A percentile compares a stretch with the other conserved stretches of the same genome.
phyloP scores from a whole-genome alignment of 176 grass and related monocot genomes.

The Hsuehochloa calcarea region DNA sequence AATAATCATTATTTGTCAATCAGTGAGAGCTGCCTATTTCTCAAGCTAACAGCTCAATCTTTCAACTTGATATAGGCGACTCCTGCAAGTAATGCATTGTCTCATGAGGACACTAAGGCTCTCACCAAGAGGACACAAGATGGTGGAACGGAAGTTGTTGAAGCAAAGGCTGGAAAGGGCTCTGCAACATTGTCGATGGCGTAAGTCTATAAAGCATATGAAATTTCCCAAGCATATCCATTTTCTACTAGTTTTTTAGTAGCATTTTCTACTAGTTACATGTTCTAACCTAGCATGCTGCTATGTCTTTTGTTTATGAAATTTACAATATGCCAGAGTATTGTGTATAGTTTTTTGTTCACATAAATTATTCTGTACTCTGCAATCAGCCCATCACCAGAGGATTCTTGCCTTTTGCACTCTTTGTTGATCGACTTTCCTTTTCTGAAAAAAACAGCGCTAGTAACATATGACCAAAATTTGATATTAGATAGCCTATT shows the following conservation, averaged over 20 bases:
- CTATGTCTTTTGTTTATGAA: neutral
- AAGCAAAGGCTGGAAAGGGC: slow-evolving; percentile 96
- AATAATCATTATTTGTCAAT: neutral
- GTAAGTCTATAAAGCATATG: slow-evolving; percentile 51
- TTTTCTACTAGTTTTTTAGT: neutral
- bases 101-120: slow-evolving; percentile 65
- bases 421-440: no score
- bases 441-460: no score
- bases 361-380: neutral
- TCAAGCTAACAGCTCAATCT: neutral
- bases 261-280: neutral
- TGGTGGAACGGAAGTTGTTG: slow-evolving; percentile 94
- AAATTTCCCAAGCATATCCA: neutral
- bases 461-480: neutral
- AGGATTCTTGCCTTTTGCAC: neutral
- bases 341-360: neutral
- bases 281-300: neutral
- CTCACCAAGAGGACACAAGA: slow-evolving; percentile 98
- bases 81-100: slow-evolving; percentile 64
- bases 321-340: neutral
- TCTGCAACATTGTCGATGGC: slow-evolving; percentile 99
- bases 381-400: neutral
- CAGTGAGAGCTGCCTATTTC: neutral
- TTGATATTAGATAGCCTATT: neutral
- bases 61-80: slow-evolving; percentile 52